Base-by-base conservation (phyloP, 257 asterid species). In the Jacaranda mimosifolia region DNA sequence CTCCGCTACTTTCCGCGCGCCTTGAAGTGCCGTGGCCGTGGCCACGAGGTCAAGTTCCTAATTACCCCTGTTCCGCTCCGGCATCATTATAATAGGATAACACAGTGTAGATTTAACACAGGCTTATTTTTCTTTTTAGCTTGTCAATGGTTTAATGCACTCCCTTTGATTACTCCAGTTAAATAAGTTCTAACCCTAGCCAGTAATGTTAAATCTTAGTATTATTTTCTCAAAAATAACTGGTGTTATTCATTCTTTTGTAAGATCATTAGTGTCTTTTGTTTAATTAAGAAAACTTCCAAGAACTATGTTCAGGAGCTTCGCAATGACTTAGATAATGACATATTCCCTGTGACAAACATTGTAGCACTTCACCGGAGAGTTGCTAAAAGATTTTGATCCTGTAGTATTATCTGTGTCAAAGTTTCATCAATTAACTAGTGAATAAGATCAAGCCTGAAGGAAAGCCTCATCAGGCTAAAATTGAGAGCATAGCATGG, bases 1-100 rank as follows among this genome's bases (percentile, higher is more conserved):
- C 99, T 95, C 79, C 92, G 96, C 70, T 93, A 89, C 81, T 95
- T 95, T 65, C 98, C 97, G 39, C 87, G 88, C 10, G 94, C 92
- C 60, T 82, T 93, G 75, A 95, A 91, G 81, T 92, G 78, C 83
- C 96, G 89, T 12, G 98, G 99, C 82, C 94, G 91, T 19, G 97
- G 98, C 36, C 91, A 88, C 63, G 99, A 95, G 99, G 99, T 94
- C 14, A 59, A 9, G 55, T 55, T 1, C 75, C 68, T 70, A 19
- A 38, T 72, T 40, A 9, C 36, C 42, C 64, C 45, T 35, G 26
- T 39, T 62, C 8, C 12, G 32, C 12, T 39, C 7, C 60, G 36
- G 4, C 9, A 9, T 6, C 12, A 46, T 73, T 59, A 13, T 19
- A 14, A 40, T 52, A 38, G 36, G 66, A 4, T 9, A 1, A 11